Base-by-base conservation (phyloP, 352 stramenopile genomes). In the Phytophthora sp. region DNA sequence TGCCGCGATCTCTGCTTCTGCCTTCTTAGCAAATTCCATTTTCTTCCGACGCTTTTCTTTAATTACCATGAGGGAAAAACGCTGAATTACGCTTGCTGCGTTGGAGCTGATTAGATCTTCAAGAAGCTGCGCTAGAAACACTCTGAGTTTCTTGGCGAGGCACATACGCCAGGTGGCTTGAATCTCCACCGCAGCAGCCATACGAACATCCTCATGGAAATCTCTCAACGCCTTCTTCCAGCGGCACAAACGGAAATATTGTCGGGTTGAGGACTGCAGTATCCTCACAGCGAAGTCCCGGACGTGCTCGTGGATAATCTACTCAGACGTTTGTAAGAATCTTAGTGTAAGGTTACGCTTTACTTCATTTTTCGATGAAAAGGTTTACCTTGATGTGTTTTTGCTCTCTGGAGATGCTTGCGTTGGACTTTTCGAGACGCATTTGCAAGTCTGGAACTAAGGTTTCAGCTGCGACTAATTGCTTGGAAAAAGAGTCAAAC, bases 401-500 rank as follows among this genome's bases (percentile, higher is more conserved):
- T 41, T 91, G 77, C 26, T 88, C 73, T 0, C 39, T 73, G 0
- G 63, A 44, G n/a, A 91, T 88, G 2, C 21, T 66, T 9, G 56
- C 26, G 21, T 82, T 90, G 0, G 64, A 62, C 13, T 70, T 73
- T 26, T 86, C 68, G 0, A 91, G 39, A 0, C 70, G 71, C 15
- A 45, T 44, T 23, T 54, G 65, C 4, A 91, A n/a, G 5, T 87
- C 69, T 1, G 81, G 83, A 13, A 90, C 35, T 12, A 90, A 29
- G 6, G 71, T 85, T 52, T 83, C 67, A 1, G 63, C 71, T 1
- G 74, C 69, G 24, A 91, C 70, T 24, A 90, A 76, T 60, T 90
- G 83, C 58, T 86, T 89, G 0, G 81, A 89, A 42, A 81, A 86
- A 0, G 80, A 79, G 45, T 91, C 83, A 33, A 91, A 90, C 7